A percentile compares a stretch with the other conserved stretches of the same genome.
phyloP scores from a whole-genome alignment of 352 stramenopile species.

The Globisporangium nodosum region DNA sequence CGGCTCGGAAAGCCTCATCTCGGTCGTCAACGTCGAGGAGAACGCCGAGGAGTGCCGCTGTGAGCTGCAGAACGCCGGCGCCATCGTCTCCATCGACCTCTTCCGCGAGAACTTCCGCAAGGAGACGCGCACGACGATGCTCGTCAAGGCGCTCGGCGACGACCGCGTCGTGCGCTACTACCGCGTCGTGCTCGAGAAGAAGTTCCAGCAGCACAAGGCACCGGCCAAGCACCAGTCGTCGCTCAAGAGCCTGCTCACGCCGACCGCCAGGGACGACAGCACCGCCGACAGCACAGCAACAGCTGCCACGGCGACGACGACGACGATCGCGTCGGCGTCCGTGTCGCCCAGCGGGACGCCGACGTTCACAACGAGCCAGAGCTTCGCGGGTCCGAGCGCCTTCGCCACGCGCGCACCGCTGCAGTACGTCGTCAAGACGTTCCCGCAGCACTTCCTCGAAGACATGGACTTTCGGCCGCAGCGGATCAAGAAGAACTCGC shows the following conservation, averaged over 20 bases:
- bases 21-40: slow-evolving; percentile 82
- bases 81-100: slow-evolving; percentile 70
- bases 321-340: slow-evolving; percentile 9
- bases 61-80: slow-evolving; percentile 57
- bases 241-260: slow-evolving; percentile 10
- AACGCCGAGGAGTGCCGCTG: slow-evolving; percentile 82
- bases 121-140: slow-evolving; percentile 75
- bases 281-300: not conserved
- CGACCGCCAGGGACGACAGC: not conserved
- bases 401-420: slow-evolving; percentile 2
- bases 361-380: slow-evolving; percentile 12
- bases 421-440: slow-evolving; percentile 73
- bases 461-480: slow-evolving; percentile 81
- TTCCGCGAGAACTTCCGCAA: slow-evolving; percentile 73
- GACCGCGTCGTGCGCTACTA: slow-evolving; percentile 57
- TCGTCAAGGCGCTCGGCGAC: slow-evolving; percentile 57
- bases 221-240: slow-evolving; percentile 14
- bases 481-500: slow-evolving; percentile 74
- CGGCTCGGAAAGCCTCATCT: slow-evolving; percentile 70
- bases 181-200: slow-evolving; percentile 81
- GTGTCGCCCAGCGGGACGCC: slow-evolving; percentile 9
- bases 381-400: not conserved
- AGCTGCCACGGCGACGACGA: not conserved
- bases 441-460: slow-evolving; percentile 82
- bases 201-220: slow-evolving; percentile 22